A percentile compares a stretch with the other conserved stretches of the same genome.
phyloP scores from a whole-genome alignment of 495 filamentous ascomycete genomes.

The Penicillium soppii region DNA sequence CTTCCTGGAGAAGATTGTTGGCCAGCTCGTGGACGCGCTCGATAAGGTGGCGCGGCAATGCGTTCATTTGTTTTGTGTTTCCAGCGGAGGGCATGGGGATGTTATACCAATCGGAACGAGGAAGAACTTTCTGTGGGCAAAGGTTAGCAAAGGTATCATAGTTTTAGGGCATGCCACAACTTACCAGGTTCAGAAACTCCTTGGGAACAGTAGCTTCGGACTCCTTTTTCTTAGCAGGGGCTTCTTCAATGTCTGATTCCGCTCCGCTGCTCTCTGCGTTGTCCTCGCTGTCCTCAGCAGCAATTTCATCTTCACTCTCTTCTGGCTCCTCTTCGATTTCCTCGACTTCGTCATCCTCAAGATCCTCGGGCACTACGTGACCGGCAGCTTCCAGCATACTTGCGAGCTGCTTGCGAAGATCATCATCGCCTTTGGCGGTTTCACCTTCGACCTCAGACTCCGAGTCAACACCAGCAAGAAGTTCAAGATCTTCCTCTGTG shows the following conservation, averaged over 20 bases:
- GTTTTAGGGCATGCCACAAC: constrained; percentile 6
- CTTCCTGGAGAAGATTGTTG: constrained; percentile 68
- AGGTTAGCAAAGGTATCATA: constrained; percentile 19
- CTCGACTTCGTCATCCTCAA: constrained; percentile 46
- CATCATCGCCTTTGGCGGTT: constrained; percentile 32
- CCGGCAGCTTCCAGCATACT: constrained; percentile 45
- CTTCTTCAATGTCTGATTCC: constrained; percentile 23
- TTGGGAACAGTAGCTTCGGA: constrained; percentile 14
- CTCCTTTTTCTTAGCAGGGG: constrained; percentile 21
- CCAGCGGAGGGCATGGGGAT: constrained; percentile 57
- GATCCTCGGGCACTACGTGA: constrained; percentile 42
- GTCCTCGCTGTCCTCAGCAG: constrained; percentile 41
- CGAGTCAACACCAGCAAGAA: constrained; percentile 62
- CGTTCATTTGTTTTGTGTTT: constrained; percentile 45
- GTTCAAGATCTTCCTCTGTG: constrained; percentile 69
- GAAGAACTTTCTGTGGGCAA: constrained; percentile 60
- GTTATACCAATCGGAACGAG: constrained; percentile 84
- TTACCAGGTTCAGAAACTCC: constrained; percentile 45
- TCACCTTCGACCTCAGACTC: constrained; percentile 56
- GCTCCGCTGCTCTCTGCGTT: constrained; percentile 34
- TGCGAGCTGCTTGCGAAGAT: constrained; percentile 42
- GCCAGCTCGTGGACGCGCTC: constrained; percentile 76
- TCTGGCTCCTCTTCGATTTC: constrained; percentile 39
- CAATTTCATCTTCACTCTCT: constrained; percentile 26
- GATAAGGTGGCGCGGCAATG: constrained; percentile 57